Percentiles rank a stretch among this genome's conserved stretches.
Conservation (phyloP, 768 basidiomycete species). For the Postia placenta region DNA sequence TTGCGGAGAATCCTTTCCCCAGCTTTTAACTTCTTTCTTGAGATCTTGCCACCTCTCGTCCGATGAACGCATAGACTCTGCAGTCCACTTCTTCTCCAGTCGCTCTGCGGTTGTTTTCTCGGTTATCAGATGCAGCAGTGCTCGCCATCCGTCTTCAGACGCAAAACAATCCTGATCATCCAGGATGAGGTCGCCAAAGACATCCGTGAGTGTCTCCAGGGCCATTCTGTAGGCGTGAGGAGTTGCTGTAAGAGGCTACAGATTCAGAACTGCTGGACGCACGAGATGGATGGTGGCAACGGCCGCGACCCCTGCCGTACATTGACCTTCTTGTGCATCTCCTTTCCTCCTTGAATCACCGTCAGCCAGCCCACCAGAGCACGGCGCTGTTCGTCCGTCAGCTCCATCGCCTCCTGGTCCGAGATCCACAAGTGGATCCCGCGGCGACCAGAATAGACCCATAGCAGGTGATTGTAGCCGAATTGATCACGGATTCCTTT, state of each 20-base stretch:
- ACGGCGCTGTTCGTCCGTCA: slow-evolving; percentile 88
- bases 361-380: slow-evolving; percentile 85
- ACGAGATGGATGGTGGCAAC: slow-evolving; percentile 76
- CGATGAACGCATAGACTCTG: slow-evolving; percentile 48
- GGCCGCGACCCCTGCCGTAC: slow-evolving; percentile 41
- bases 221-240: slow-evolving; percentile 18
- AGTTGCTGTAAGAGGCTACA: slow-evolving; percentile 2
- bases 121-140: slow-evolving; percentile 69
- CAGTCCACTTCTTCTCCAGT: slow-evolving; percentile 57
- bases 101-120: slow-evolving; percentile 42
- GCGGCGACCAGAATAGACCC: slow-evolving; percentile 98
- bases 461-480: slow-evolving; percentile 84
- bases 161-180: slow-evolving; percentile 82
- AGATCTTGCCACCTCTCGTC: slow-evolving; percentile 72
- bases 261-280: slow-evolving; percentile 7
- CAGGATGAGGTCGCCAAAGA: slow-evolving; percentile 67
- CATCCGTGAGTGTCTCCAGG: slow-evolving; percentile 39
- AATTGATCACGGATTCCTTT: slow-evolving; percentile 78
- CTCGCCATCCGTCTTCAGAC: slow-evolving; percentile 63
- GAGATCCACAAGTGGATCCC: slow-evolving; percentile 99
- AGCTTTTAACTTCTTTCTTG: slow-evolving; percentile 29
- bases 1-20: slow-evolving; percentile 25
- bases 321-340: slow-evolving; percentile 78
- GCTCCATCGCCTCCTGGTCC: slow-evolving; percentile 78
- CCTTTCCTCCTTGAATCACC: slow-evolving; percentile 75